phyloP scores from a whole-genome alignment of 805 yeast species.

The Myxozyma udenii region DNA sequence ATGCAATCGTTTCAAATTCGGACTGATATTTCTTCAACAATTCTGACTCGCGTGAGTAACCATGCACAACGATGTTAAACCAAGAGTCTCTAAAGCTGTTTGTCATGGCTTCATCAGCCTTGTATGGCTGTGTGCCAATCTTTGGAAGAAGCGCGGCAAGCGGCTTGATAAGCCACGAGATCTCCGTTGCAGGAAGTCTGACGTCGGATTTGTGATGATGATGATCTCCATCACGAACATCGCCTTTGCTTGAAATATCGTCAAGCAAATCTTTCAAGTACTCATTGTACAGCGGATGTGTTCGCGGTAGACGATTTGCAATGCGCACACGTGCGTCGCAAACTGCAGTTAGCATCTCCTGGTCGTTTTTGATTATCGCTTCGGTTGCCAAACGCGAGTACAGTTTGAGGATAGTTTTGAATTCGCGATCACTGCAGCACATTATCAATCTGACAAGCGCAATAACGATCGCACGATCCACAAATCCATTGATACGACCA shows the following conservation, averaged over 20 bases:
- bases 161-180: slow-evolving; percentile 66
- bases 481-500: slow-evolving; percentile 42
- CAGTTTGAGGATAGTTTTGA: slow-evolving; percentile 57
- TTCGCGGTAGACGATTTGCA: slow-evolving; percentile 36
- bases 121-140: slow-evolving; percentile 42
- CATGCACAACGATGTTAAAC: slow-evolving; percentile 92
- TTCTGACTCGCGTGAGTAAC: slow-evolving; percentile 62
- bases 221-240: slow-evolving; percentile 67
- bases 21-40: slow-evolving; percentile 48
- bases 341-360: slow-evolving; percentile 38
- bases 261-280: slow-evolving; percentile 66
- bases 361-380: slow-evolving; percentile 46
- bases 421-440: slow-evolving; percentile 61
- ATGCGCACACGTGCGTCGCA: slow-evolving; percentile 50
- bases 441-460: slow-evolving; percentile 66
- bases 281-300: slow-evolving; percentile 49
- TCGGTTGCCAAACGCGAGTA: slow-evolving; percentile 50
- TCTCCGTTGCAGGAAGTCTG: slow-evolving; percentile 55
- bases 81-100: slow-evolving; percentile 80
- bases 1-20: slow-evolving; percentile 69
- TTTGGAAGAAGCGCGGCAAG: slow-evolving; percentile 72
- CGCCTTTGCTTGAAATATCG: slow-evolving; percentile 72
- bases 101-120: slow-evolving; percentile 49
- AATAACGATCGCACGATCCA: slow-evolving; percentile 57
- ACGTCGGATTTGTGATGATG: slow-evolving; percentile 59